These are phyloP conservation scores for Calophaca sinica DNA, from an alignment of 306 rosid species.

Conservation along the genomic window DNA sequence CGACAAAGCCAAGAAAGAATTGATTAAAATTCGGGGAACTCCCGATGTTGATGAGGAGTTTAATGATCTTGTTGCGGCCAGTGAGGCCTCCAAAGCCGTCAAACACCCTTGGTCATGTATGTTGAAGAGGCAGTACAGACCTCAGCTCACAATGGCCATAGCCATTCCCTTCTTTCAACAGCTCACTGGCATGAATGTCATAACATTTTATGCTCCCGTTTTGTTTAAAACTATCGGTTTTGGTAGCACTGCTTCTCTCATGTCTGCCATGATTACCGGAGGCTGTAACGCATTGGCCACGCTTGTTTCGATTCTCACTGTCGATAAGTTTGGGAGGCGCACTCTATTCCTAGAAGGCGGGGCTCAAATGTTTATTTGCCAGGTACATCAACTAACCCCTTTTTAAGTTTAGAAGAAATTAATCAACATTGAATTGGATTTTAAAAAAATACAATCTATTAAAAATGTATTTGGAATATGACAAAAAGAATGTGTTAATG, in stretches of 20 bases:
- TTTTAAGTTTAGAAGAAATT: neutral
- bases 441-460: no score
- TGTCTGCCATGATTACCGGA: neutral
- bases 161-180: neutral
- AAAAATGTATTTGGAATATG: no score
- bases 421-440: no score
- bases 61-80: neutral
- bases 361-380: neutral
- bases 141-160: neutral
- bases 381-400: neutral
- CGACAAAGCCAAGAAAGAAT: neutral
- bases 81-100: neutral
- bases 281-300: neutral
- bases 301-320: neutral
- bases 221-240: neutral
- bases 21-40: neutral
- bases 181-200: neutral
- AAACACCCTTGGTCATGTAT: neutral
- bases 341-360: neutral
- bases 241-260: neutral
- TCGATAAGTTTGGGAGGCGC: neutral
- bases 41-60: neutral
- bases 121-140: neutral
- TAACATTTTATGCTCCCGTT: neutral
- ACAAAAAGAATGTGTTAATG: no score